phyloP scores from a whole-genome alignment of 2,329 filamentous ascomycete genomes.

The Teratosphaeria zuluensis region DNA sequence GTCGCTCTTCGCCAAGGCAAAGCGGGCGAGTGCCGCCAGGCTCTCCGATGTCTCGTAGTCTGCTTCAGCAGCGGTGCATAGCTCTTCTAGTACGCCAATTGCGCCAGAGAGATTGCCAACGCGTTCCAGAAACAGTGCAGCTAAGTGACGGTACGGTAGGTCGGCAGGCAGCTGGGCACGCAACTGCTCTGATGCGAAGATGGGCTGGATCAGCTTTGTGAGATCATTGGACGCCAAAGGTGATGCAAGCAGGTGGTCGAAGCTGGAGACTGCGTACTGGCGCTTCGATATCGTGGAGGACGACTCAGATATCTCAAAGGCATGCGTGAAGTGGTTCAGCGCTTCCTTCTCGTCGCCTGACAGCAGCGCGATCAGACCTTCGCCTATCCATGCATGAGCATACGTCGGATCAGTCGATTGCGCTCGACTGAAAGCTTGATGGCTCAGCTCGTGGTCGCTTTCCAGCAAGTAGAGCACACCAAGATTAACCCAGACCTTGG shows the following conservation, averaged over 20 bases:
- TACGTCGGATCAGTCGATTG: conserved; percentile 94
- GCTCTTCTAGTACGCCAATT: conserved; percentile 51
- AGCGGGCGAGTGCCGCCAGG: conserved; percentile 58
- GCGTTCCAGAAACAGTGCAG: conserved; percentile 72
- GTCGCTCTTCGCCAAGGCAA: conserved; percentile 77
- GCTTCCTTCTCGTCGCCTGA: conserved; percentile 69
- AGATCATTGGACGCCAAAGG: conserved; percentile 43
- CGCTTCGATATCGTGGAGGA: conserved; percentile 63
- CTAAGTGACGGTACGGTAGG: conserved; percentile 64
- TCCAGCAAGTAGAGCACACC: conserved; percentile 78
- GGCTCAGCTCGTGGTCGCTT: conserved; percentile 75
- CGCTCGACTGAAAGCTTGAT: conserved; percentile 78
- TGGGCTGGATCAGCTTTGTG: conserved; percentile 63
- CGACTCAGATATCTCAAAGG: conserved; percentile 81
- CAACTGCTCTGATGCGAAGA: conserved; percentile 81
- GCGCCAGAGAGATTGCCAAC: conserved; percentile 58
- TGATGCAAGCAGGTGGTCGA: conserved; percentile 64
- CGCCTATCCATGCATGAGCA: conserved; percentile 85
- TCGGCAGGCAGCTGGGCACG: conserved; percentile 61
- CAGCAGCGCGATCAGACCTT: conserved; percentile 73
- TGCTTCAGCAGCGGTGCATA: conserved; percentile 63
- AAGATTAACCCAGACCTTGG: conserved; percentile 81
- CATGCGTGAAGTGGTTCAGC: conserved; percentile 78
- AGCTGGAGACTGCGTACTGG: conserved; percentile 70
- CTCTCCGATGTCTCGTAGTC: conserved; percentile 83